Conservation (phyloP, 257 asterid species). For the Rauvolfia tetraphylla region DNA sequence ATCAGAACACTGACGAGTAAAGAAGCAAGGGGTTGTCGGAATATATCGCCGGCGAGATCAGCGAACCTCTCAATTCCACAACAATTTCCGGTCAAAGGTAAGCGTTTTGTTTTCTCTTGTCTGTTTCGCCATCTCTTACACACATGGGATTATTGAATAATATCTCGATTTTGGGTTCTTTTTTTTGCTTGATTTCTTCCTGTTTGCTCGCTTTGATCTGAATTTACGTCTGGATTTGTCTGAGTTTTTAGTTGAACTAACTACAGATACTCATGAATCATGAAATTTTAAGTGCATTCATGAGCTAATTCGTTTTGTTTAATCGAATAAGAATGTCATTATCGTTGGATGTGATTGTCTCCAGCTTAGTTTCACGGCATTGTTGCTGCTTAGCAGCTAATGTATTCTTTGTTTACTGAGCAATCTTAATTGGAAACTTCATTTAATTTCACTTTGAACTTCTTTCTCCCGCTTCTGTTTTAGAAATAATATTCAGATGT, state of each 20-base stretch:
- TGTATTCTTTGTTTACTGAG: not conserved
- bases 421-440: not conserved
- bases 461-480: not conserved
- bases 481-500: constrained; percentile 46
- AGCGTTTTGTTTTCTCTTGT: not conserved
- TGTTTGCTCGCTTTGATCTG: not conserved
- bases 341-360: not conserved
- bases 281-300: not conserved
- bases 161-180: not conserved
- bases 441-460: not conserved
- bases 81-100: constrained; percentile 5
- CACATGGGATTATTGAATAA: not conserved
- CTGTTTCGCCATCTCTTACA: no score
- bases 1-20: not conserved
- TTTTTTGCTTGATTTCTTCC: not conserved
- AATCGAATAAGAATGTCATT: not conserved
- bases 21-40: not conserved
- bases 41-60: not conserved
- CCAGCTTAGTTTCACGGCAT: not conserved
- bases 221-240: not conserved
- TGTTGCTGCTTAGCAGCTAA: not conserved
- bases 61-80: not conserved
- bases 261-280: not conserved
- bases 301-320: not conserved
- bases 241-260: not conserved